phyloP scores from a whole-genome alignment of 768 basidiomycete genomes.

The Gloeopeniophorella convolvens region DNA sequence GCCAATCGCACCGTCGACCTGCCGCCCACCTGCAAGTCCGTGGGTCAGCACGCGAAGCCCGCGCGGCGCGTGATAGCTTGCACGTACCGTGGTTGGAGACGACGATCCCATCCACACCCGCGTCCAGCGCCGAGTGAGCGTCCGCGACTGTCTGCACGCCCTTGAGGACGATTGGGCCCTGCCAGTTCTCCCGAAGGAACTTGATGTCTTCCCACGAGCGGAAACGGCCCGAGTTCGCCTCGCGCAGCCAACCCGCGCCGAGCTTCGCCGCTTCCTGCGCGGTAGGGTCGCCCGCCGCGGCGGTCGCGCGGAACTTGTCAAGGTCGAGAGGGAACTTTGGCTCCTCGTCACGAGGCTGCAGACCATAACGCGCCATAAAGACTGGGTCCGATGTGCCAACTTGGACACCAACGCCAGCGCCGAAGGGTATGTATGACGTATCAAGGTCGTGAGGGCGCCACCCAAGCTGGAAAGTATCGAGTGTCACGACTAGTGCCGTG shows the following conservation, averaged over 20 bases:
- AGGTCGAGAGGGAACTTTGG: slow-evolving; percentile 56
- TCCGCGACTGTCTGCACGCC: slow-evolving; percentile 68
- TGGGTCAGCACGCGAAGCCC: too few species aligned
- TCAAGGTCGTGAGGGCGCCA: slow-evolving; percentile 74
- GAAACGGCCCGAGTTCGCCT: slow-evolving; percentile 58
- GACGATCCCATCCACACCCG: slow-evolving; percentile 63
- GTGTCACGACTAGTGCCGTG: slow-evolving; percentile 64
- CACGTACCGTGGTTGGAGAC: slow-evolving; percentile 71
- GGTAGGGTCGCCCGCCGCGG: slow-evolving; percentile 41
- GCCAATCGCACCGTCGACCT: slow-evolving; percentile 71
- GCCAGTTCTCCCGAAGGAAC: slow-evolving; percentile 66
- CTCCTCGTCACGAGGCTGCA: slow-evolving; percentile 36
- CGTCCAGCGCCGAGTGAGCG: slow-evolving; percentile 59
- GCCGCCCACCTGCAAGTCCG: slow-evolving; percentile 67
- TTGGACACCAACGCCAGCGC: slow-evolving; percentile 56
- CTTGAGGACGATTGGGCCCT: slow-evolving; percentile 69
- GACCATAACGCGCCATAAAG: slow-evolving; percentile 56
- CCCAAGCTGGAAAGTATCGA: slow-evolving; percentile 66
- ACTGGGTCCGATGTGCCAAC: slow-evolving; percentile 68
- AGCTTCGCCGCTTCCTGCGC: slow-evolving; percentile 36
- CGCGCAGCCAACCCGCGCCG: slow-evolving; percentile 55
- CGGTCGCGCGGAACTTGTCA: slow-evolving; percentile 35
- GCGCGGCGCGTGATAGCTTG: too few species aligned
- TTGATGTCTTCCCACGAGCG: slow-evolving; percentile 65
- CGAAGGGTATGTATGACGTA: slow-evolving; percentile 57